Evolutionary conservation across 345 rosid genomes (phyloP).

Genomic region (Camelina laxa): DNA sequence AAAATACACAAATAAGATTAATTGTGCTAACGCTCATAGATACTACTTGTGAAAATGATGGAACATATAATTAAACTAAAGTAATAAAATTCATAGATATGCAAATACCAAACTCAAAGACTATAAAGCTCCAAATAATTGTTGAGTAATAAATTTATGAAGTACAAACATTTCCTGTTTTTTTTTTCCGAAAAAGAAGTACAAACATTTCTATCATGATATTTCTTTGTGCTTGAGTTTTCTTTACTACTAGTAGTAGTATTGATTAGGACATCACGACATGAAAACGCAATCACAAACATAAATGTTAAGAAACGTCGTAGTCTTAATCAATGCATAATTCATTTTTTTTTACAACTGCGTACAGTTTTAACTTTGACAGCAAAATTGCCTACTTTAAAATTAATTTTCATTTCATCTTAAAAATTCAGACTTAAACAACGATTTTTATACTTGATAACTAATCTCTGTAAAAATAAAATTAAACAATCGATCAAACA

Average conservation of each 20-base stretch:
- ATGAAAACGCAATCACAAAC: background rate
- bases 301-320: background rate
- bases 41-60: no score
- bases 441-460: background rate
- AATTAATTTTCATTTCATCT: slow-evolving; percentile 1
- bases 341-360: background rate
- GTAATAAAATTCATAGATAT: no score
- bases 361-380: background rate
- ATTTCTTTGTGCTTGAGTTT: background rate
- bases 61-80: no score
- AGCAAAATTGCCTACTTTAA: background rate
- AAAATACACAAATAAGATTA: no score
- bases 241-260: no score
- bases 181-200: no score
- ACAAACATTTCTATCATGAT: background rate
- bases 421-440: background rate
- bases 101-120: no score
- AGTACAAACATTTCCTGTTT: no score
- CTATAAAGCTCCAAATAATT: no score
- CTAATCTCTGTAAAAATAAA: background rate
- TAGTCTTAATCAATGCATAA: background rate
- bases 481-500: background rate
- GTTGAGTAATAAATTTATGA: no score
- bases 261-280: background rate
- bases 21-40: no score